phyloP scores from a whole-genome alignment of 2,329 filamentous ascomycete genomes.

The Massarina eburnea region DNA sequence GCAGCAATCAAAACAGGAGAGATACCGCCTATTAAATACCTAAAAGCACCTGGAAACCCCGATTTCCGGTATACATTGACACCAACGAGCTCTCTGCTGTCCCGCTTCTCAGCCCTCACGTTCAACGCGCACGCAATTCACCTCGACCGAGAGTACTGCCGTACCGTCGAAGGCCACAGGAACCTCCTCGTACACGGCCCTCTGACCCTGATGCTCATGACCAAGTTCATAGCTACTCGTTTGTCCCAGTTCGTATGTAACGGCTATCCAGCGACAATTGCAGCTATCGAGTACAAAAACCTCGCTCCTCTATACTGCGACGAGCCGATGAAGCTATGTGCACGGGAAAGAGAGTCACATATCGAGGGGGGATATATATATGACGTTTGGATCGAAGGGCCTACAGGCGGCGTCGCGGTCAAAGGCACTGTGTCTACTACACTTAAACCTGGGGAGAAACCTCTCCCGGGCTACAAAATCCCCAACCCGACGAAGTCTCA shows the following conservation, averaged over 20 bases:
- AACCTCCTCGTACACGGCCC: slow-evolving; percentile 85
- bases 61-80: slow-evolving; percentile 62
- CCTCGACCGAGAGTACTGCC: slow-evolving; percentile 71
- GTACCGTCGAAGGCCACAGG: slow-evolving; percentile 71
- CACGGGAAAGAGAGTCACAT: slow-evolving; percentile 48
- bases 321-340: slow-evolving; percentile 71
- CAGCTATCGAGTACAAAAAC: slow-evolving; percentile 74
- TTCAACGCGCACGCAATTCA: slow-evolving; percentile 95
- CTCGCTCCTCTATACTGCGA: slow-evolving; percentile 76
- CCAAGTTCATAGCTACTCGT: slow-evolving; percentile 66
- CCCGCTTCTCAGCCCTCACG: slow-evolving; percentile 81
- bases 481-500: too few species aligned
- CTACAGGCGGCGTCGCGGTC: slow-evolving; percentile 47
- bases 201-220: slow-evolving; percentile 74
- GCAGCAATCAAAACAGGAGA: slow-evolving; percentile 29
- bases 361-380: slow-evolving; percentile 23
- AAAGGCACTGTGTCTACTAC: slow-evolving; percentile 39
- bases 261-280: slow-evolving; percentile 45
- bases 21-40: slow-evolving; percentile 36
- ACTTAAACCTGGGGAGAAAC: background rate
- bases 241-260: slow-evolving; percentile 27
- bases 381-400: slow-evolving; percentile 46
- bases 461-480: too few species aligned
- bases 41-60: slow-evolving; percentile 54
- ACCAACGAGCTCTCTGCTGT: slow-evolving; percentile 73